Evolutionary conservation across 169 alveolate species (phyloP).

Genomic region (Besnoitia besnoiti): DNA sequence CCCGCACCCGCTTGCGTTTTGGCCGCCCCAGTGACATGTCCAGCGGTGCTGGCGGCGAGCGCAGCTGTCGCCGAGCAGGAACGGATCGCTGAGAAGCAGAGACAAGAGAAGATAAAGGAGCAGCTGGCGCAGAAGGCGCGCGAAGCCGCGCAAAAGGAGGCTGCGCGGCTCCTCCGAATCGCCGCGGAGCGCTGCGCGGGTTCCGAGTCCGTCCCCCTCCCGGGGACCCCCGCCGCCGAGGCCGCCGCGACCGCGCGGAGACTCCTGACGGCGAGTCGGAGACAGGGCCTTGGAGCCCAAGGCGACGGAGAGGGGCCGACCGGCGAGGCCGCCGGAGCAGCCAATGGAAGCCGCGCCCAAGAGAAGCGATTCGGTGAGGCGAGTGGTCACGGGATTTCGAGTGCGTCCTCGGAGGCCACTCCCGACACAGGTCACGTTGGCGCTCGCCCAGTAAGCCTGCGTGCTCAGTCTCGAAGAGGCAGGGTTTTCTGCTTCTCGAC

Average conservation of each 20-base stretch:
- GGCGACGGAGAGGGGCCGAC: neutral
- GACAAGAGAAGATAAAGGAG: neutral
- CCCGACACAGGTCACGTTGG: too few relatives aligned
- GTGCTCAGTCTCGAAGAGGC: too few relatives aligned
- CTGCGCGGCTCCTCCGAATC: neutral
- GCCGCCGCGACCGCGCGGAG: constrained; percentile 6
- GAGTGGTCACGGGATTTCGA: neutral
- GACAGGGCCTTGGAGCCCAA: neutral
- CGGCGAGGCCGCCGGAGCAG: neutral
- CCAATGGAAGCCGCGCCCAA: neutral
- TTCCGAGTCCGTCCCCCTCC: neutral
- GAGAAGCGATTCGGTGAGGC: neutral
- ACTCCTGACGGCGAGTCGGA: neutral
- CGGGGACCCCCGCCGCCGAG: neutral
- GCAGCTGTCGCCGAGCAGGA: neutral
- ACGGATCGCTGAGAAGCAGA: neutral
- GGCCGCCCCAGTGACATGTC: neutral
- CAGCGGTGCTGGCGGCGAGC: neutral
- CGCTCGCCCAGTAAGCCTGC: too few relatives aligned
- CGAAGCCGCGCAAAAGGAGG: neutral
- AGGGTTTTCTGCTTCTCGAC: too few relatives aligned
- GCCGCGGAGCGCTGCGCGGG: neutral
- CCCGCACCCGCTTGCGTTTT: neutral
- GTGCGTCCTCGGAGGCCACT: too few relatives aligned
- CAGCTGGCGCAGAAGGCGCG: neutral